phyloP scores from a whole-genome alignment of 495 filamentous ascomycete species.

The Aspergillus leporis region DNA sequence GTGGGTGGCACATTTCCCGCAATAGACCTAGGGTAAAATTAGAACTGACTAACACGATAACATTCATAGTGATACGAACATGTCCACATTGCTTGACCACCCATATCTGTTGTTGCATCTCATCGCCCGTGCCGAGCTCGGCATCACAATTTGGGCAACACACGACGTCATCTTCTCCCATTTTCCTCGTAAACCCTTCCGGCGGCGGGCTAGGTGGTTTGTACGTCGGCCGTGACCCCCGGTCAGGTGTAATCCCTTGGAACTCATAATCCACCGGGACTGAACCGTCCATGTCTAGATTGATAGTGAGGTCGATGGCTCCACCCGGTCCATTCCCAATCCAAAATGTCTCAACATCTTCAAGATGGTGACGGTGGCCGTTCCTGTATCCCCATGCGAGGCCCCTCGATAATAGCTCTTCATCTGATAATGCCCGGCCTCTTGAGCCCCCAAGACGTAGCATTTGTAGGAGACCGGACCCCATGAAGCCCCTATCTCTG shows the following conservation, averaged over 20 bases:
- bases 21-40: constrained; percentile 59
- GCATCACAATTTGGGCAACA: constrained; percentile 72
- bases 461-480: constrained; percentile 12
- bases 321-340: constrained; percentile 19
- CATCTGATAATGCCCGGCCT: constrained; percentile 2
- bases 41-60: constrained; percentile 3
- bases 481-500: background rate
- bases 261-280: constrained; percentile 18
- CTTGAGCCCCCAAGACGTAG: constrained; percentile 11
- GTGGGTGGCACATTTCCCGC: constrained; percentile 63
- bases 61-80: constrained; percentile 48
- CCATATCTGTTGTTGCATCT: constrained; percentile 69
- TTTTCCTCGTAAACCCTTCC: constrained; percentile 64
- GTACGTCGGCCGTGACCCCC: constrained; percentile 51
- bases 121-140: constrained; percentile 63
- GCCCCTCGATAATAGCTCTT: constrained; percentile 16
- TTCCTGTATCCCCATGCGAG: constrained; percentile 15
- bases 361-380: constrained; percentile 9
- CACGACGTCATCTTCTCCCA: constrained; percentile 61
- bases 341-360: constrained; percentile 21
- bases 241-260: constrained; percentile 26
- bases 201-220: constrained; percentile 57
- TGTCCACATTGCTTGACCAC: constrained; percentile 73
- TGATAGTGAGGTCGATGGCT: constrained; percentile 25
- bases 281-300: constrained; percentile 26